These are phyloP conservation scores for Rhodotorula sp. DNA, from an alignment of 1,284 basidiomycete species.

Conservation along the genomic window DNA sequence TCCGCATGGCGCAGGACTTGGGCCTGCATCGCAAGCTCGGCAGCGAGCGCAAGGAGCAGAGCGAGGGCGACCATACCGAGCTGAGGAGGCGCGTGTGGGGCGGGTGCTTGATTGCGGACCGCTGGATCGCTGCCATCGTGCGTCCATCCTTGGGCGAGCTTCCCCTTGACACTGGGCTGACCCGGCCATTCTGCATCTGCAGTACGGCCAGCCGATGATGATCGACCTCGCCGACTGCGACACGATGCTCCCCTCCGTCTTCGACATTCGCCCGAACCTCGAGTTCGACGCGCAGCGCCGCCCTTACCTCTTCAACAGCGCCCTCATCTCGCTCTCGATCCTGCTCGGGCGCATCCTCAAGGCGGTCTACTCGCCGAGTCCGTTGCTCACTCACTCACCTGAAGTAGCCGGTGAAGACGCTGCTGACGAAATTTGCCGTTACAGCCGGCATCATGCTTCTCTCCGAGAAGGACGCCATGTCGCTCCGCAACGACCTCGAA, in stretches of 20 bases:
- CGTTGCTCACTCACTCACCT: conserved; percentile 25
- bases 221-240: conserved; percentile 93
- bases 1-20: conserved; percentile 72
- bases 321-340: conserved; percentile 77
- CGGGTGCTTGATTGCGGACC: conserved; percentile 82
- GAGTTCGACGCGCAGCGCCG: conserved; percentile 38
- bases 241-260: conserved; percentile 70
- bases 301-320: conserved; percentile 44
- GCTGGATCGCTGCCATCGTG: conserved; percentile 64
- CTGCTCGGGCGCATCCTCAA: conserved; percentile 84
- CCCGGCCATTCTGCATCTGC: conserved; percentile 56
- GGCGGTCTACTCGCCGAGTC: conserved; percentile 75
- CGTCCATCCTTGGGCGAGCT: conserved; percentile 35
- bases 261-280: conserved; percentile 57
- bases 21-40: conserved; percentile 70
- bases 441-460: conserved; percentile 77
- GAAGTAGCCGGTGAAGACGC: background rate
- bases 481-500: conserved; percentile 71
- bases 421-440: background rate
- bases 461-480: conserved; percentile 71
- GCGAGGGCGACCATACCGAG: conserved; percentile 60
- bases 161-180: background rate
- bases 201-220: conserved; percentile 83
- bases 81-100: conserved; percentile 84
- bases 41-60: conserved; percentile 58